A percentile compares a stretch with the other conserved stretches of the same genome.
Evolutionary conservation across 202 grass and related monocot species (phyloP).

Genomic region (Bolboschoenoplectus hybrid): DNA sequence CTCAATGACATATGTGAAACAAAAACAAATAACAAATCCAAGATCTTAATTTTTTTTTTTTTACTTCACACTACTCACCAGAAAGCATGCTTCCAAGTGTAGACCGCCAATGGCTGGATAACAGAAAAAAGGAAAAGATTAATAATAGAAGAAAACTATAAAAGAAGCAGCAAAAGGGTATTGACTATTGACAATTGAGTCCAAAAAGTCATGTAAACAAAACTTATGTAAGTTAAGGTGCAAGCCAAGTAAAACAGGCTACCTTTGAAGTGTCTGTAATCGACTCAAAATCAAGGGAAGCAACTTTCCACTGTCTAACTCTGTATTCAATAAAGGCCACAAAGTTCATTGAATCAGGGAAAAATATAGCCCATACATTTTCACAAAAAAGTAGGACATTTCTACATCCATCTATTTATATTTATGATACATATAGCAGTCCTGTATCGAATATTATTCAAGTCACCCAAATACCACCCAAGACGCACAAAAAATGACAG

Average conservation of each 20-base stretch:
- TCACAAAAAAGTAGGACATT: constrained; percentile 15
- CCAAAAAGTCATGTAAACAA: background rate
- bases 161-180: constrained; percentile 26
- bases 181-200: constrained; percentile 6
- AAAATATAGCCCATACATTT: background rate
- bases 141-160: constrained; percentile 29
- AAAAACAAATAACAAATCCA: background rate
- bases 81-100: constrained; percentile 96
- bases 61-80: constrained; percentile 50
- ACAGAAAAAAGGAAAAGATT: constrained; percentile 31
- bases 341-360: background rate
- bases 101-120: constrained; percentile 73
- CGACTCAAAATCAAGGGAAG: constrained; percentile 60
- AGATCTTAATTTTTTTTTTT: background rate
- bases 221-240: background rate
- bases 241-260: constrained; percentile 19
- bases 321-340: constrained; percentile 48
- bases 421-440: background rate
- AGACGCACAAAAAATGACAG: background rate
- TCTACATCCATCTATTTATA: constrained; percentile 13
- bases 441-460: constrained; percentile 1
- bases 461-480: background rate
- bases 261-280: constrained; percentile 65
- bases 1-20: constrained; percentile 3
- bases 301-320: constrained; percentile 87